Evolutionary conservation across 768 basidiomycete genomes (phyloP).

Genomic region (Rhodotorula toruloides): DNA sequence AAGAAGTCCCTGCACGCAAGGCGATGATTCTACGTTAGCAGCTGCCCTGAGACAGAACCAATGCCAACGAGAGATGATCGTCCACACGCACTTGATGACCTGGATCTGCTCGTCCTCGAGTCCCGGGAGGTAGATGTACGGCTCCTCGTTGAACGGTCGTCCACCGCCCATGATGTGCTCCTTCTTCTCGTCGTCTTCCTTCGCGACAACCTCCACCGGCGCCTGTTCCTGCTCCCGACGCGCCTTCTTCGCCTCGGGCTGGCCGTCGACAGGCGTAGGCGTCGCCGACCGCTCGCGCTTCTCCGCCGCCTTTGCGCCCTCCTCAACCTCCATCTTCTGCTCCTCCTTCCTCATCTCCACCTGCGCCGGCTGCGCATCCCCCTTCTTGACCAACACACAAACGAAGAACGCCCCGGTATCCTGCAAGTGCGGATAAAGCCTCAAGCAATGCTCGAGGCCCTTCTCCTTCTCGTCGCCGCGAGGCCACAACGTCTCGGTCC

Average conservation of each 20-base stretch:
- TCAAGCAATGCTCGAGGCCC: constrained; percentile 68
- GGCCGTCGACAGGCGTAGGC: constrained; percentile 13
- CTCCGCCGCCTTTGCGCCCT: not conserved
- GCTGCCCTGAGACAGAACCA: too few relatives aligned
- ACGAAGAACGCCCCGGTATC: constrained; percentile 97
- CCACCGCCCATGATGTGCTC: constrained; percentile 16
- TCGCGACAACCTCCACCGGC: constrained; percentile 5
- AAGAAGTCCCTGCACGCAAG: constrained; percentile 60
- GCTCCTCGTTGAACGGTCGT: constrained; percentile 72
- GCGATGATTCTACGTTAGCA: not conserved
- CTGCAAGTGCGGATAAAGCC: constrained; percentile 90
- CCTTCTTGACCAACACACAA: constrained; percentile 61
- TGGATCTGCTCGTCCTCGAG: constrained; percentile 64
- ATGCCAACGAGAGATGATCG: not conserved
- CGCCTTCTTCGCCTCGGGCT: constrained; percentile 34
- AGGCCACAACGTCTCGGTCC: constrained; percentile 67
- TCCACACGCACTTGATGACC: constrained; percentile 61
- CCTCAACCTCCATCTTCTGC: constrained; percentile 8
- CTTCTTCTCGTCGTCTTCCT: constrained; percentile 49
- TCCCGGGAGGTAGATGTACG: constrained; percentile 69
- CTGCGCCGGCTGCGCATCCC: not conserved
- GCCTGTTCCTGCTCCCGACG: constrained; percentile 1
- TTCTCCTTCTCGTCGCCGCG: constrained; percentile 58
- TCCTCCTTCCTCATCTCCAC: not conserved
- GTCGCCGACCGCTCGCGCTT: constrained; percentile 26